A percentile compares a stretch with the other conserved stretches of the same genome.
These are phyloP conservation scores for Didymella keratinophila DNA, from an alignment of 2,329 filamentous ascomycete genomes.

Conservation along the genomic window DNA sequence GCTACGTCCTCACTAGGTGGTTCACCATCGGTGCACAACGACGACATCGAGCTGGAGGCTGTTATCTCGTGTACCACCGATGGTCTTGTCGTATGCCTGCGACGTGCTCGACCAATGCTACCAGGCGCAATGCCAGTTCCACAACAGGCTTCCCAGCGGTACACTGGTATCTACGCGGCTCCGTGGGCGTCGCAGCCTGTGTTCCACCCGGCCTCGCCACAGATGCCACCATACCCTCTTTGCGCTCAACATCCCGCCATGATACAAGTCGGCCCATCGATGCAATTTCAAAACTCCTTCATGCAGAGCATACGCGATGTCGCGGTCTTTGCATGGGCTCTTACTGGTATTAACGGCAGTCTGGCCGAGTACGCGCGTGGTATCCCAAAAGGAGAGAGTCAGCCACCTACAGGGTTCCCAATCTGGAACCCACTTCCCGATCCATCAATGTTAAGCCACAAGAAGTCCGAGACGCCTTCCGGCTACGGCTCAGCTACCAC, in stretches of 20 bases:
- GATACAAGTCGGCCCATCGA: constrained; percentile 59
- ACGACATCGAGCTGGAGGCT: constrained; percentile 77
- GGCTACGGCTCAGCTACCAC: constrained; percentile 46
- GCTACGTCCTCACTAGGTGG: constrained; percentile 37
- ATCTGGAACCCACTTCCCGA: constrained; percentile 59
- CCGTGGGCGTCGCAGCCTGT: constrained; percentile 79
- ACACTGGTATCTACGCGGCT: constrained; percentile 73
- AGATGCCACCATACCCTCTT: constrained; percentile 46
- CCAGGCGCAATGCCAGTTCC: constrained; percentile 52
- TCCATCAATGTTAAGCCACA: constrained; percentile 27
- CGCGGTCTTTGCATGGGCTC: constrained; percentile 86
- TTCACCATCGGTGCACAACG: constrained; percentile 40
- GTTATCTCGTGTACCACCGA: constrained; percentile 93
- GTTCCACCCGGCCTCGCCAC: constrained; percentile 51
- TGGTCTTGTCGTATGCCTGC: constrained; percentile 81
- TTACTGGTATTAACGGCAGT: constrained; percentile 80
- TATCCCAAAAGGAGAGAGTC: constrained; percentile 67
- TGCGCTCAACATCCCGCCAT: constrained; percentile 51
- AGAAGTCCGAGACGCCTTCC: constrained; percentile 42
- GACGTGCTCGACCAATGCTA: constrained; percentile 75
- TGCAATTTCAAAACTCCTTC: constrained; percentile 62
- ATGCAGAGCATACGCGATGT: constrained; percentile 85
- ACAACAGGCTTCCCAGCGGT: constrained; percentile 32
- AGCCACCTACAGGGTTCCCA: constrained; percentile 67
- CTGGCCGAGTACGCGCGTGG: constrained; percentile 71